Conservation (phyloP, 495 filamentous ascomycete genomes). For the Articulospora tetracladia region DNA sequence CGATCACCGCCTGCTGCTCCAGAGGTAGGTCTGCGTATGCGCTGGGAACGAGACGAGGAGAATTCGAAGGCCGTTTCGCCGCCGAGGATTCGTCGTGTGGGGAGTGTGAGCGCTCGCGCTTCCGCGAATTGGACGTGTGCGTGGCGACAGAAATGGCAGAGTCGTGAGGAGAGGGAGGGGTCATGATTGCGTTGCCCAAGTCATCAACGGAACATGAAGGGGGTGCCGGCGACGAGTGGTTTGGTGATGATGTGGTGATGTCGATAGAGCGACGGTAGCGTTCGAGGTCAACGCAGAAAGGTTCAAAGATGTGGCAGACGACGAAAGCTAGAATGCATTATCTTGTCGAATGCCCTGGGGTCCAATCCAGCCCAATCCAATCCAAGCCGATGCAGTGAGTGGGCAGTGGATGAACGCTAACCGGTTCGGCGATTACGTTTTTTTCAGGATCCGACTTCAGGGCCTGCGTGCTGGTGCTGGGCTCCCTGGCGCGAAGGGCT, state of each 20-base stretch:
- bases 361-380: too few relatives aligned
- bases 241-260: not conserved
- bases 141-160: constrained; percentile 12
- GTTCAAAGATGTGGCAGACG: too few relatives aligned
- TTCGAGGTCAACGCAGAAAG: too few relatives aligned
- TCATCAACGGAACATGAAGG: not conserved
- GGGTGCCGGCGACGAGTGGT: not conserved
- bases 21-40: not conserved
- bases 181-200: not conserved
- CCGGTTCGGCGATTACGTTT: not conserved
- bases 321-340: not conserved
- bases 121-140: not conserved
- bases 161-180: constrained; percentile 15
- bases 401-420: not conserved
- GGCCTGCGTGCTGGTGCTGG: not conserved
- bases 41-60: not conserved
- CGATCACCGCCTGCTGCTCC: not conserved
- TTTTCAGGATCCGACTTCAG: not conserved
- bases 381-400: too few relatives aligned
- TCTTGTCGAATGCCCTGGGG: not conserved
- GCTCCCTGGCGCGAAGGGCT: too few relatives aligned
- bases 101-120: not conserved
- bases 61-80: not conserved
- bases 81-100: not conserved
- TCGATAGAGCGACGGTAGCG: too few relatives aligned